Percentiles rank a stretch among this genome's conserved stretches.
Conservation (phyloP, 257 asterid genomes). For the Ocimum tenuiflorum region DNA sequence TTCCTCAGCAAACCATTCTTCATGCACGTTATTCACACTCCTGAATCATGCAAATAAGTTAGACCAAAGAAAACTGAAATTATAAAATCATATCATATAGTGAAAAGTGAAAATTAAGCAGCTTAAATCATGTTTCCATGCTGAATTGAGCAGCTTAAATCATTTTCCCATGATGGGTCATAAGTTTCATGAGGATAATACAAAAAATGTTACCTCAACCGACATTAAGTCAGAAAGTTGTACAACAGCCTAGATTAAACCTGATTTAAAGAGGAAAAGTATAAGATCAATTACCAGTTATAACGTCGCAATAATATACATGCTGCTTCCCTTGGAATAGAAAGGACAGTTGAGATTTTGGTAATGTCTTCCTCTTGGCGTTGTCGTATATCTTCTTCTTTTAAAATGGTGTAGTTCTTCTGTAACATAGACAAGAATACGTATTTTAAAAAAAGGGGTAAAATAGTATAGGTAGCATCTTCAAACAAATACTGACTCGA, state of each 20-base stretch:
- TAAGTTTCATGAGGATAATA: not conserved
- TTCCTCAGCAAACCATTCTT: conserved; percentile 87
- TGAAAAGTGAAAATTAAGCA: not conserved
- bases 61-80: not conserved
- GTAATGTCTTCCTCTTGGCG: conserved; percentile 72
- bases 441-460: not conserved
- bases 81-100: not conserved
- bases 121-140: too few relatives aligned
- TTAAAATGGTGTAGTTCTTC: conserved; percentile 68
- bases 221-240: not conserved
- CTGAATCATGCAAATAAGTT: conserved; percentile 27
- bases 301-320: conserved; percentile 67
- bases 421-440: conserved; percentile 26
- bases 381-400: conserved; percentile 70
- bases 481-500: conserved; percentile 2
- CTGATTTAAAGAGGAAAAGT: too few relatives aligned
- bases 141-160: too few relatives aligned
- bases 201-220: not conserved
- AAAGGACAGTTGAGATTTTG: conserved; percentile 65
- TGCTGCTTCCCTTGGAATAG: conserved; percentile 69
- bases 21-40: conserved; percentile 84
- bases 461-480: not conserved
- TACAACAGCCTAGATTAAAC: conserved; percentile 1
- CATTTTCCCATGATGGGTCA: conserved; percentile 4
- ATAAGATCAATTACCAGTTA: conserved; percentile 53